A percentile compares a stretch with the other conserved stretches of the same genome.
phyloP scores from a whole-genome alignment of 805 yeast species.

The Teunomyces pallodes region DNA sequence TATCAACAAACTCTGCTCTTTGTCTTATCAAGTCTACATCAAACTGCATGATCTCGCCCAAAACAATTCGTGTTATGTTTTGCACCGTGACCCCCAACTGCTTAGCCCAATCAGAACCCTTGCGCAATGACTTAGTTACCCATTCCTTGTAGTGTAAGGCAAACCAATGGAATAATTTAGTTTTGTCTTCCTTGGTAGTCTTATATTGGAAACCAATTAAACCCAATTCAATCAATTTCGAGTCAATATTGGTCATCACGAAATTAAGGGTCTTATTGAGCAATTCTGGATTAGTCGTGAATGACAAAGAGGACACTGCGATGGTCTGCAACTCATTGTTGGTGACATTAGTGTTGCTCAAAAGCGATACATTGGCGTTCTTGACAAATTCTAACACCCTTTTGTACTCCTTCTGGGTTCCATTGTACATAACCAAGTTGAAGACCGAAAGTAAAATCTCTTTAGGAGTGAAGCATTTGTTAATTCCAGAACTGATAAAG shows the following conservation, averaged over 20 bases:
- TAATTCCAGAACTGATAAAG: conserved; percentile 49
- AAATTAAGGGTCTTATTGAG: conserved; percentile 55
- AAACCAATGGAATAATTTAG: conserved; percentile 57
- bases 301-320: conserved; percentile 57
- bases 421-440: conserved; percentile 37
- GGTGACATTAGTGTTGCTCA: conserved; percentile 33
- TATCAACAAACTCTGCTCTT: conserved; percentile 28
- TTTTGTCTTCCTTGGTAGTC: conserved; percentile 24
- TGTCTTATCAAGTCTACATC: conserved; percentile 24
- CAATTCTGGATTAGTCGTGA: conserved; percentile 42
- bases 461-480: conserved; percentile 46
- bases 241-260: conserved; percentile 55
- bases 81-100: conserved; percentile 45
- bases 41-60: conserved; percentile 39
- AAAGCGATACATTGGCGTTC: conserved; percentile 44
- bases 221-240: conserved; percentile 52
- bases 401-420: conserved; percentile 54
- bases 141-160: conserved; percentile 50
- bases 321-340: conserved; percentile 48
- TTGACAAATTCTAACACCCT: conserved; percentile 53
- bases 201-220: conserved; percentile 52
- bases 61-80: conserved; percentile 40
- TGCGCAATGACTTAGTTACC: conserved; percentile 45
- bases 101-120: conserved; percentile 45
- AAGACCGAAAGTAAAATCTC: conserved; percentile 48